A percentile compares a stretch with the other conserved stretches of the same genome.
Evolutionary conservation across 108 stramenopile genomes (phyloP).

Genomic region (Stephanodiscus triporus): DNA sequence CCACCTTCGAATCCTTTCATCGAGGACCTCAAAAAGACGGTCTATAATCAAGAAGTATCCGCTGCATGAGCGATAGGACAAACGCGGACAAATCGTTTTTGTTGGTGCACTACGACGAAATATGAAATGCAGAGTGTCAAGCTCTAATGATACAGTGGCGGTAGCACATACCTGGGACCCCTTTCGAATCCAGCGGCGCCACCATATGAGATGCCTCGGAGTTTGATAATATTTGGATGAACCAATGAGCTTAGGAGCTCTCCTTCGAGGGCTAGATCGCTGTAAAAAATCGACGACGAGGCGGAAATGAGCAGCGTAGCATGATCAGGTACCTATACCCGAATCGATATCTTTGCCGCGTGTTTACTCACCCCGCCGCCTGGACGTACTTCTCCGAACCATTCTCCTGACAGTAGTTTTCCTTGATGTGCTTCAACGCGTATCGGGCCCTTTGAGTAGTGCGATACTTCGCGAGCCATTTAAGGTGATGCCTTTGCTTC

Average conservation of each 20-base stretch:
- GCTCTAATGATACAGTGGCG: too few relatives aligned
- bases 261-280: slow-evolving; percentile 68
- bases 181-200: slow-evolving; percentile 23
- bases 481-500: slow-evolving; percentile 11
- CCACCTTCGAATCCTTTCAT: slow-evolving; percentile 47
- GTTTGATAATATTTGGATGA: slow-evolving; percentile 69
- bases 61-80: not conserved
- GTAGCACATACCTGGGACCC: slow-evolving; percentile 22
- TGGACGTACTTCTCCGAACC: slow-evolving; percentile 17
- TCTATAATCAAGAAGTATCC: slow-evolving; percentile 70
- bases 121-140: not conserved
- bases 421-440: slow-evolving; percentile 42
- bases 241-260: slow-evolving; percentile 56
- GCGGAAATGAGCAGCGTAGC: not conserved
- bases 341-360: too few relatives aligned
- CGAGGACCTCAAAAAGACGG: slow-evolving; percentile 55
- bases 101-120: slow-evolving; percentile 2
- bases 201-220: slow-evolving; percentile 46
- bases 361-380: slow-evolving; percentile 31
- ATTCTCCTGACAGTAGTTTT: slow-evolving; percentile 22
- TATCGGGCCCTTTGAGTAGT: slow-evolving; percentile 27
- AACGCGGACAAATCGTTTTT: too few relatives aligned
- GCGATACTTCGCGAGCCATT: slow-evolving; percentile 22
- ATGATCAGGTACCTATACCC: not conserved
- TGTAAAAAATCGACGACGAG: not conserved